Conservation (phyloP, 371 early-diverging fungal species). For the Rhizopus delemar region DNA sequence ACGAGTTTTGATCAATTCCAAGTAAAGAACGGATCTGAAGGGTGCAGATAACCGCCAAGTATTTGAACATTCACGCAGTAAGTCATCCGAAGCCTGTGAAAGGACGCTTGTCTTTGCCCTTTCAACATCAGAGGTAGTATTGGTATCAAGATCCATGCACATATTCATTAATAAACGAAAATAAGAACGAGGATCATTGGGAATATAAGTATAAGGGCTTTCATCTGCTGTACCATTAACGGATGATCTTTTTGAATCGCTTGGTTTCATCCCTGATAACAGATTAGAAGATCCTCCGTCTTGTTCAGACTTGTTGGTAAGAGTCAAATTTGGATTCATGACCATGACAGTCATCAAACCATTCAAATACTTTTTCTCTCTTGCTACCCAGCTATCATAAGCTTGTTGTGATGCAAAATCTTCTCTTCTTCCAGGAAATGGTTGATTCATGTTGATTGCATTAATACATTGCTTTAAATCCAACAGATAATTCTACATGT, state of each 20-base stretch:
- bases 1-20: conserved; percentile 59
- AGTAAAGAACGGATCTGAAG: conserved; percentile 59
- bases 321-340: conserved; percentile 25
- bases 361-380: conserved; percentile 39
- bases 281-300: conserved; percentile 8
- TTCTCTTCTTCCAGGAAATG: conserved; percentile 42
- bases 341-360: conserved; percentile 43
- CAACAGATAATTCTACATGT: conserved; percentile 30
- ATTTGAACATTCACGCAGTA: conserved; percentile 65
- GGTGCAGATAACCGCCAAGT: conserved; percentile 68
- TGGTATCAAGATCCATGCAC: conserved; percentile 54
- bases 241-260: conserved; percentile 16
- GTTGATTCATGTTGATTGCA: conserved; percentile 41
- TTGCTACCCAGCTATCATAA: conserved; percentile 44
- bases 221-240: conserved; percentile 14
- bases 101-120: conserved; percentile 47
- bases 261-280: conserved; percentile 7
- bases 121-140: conserved; percentile 41
- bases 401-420: conserved; percentile 38
- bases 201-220: conserved; percentile 47
- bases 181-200: conserved; percentile 51
- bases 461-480: conserved; percentile 47
- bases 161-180: conserved; percentile 54
- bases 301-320: neutral
- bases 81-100: conserved; percentile 55